Evolutionary conservation across 2,329 filamentous ascomycete genomes (phyloP), one percentile per base, ranked within the genome.

Genomic region (Alternaria rosae): DNA sequence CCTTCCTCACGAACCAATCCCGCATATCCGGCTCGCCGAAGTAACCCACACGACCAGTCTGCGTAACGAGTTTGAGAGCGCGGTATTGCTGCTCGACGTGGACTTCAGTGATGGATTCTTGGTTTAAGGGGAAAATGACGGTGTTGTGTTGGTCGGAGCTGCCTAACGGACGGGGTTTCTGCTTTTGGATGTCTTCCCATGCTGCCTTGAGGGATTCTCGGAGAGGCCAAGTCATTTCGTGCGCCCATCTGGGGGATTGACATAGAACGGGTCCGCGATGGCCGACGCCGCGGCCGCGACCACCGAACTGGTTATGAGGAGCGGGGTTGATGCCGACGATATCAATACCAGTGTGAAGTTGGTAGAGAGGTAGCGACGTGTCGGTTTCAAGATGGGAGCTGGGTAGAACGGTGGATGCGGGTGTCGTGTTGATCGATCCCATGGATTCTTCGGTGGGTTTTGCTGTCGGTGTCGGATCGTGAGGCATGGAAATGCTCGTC

Each of bases 51-150:
- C 65, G 32, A 8, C 53, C 62, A 8, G 44, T 28, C 54, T 68
- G 67, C 32, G 66, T 73, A n/a, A 59, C 30, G 4, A 74, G 25
- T 35, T 61, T 65, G 0, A 72, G 26, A 25, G 67, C 66, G 42
- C 47, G 58, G 20, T 57, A 45, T 15, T 64, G 63, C 20, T 48
- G 21, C 42, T 52, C 54, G 10, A 64, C 64, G 42, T 66, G 58
- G 5, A 73, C 67, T 35, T 68, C 69, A 5, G 57, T 66, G n/a
- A 73, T 56, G 4, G 62, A 62, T 12, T 56, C 38, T 3, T 65
- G 63, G 20, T 72, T 65, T 11, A 71, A 61, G 0, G 63, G 52
- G 28, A 72, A 67, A 11, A 13, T 53, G 55, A 64, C 26, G 15
- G 44, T 56, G 43, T 32, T 20, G 21, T 35, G 23, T 8, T 20